Evolutionary conservation across 176 grass and related monocot genomes (phyloP).

Genomic region (Oryza punctata): DNA sequence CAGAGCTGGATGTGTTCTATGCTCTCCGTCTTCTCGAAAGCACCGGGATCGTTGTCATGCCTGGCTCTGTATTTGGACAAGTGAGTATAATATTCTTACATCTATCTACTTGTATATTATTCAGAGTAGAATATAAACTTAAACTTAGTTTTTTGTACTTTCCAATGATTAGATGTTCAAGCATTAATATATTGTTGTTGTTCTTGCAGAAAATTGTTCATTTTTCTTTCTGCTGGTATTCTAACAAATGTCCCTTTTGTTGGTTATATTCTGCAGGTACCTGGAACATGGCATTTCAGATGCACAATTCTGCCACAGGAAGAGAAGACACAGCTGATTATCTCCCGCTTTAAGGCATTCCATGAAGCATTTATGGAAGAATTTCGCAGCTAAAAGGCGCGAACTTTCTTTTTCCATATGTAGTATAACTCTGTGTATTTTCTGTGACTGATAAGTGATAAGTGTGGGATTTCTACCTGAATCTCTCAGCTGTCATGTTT

Average conservation of each 20-base stretch:
- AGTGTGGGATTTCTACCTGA: not conserved
- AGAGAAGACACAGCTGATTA: conserved; percentile 58
- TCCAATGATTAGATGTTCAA: conserved; percentile 4
- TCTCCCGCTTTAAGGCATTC: conserved; percentile 61
- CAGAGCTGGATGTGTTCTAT: conserved; percentile 71
- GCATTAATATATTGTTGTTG: not conserved
- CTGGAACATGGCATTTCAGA: conserved; percentile 85
- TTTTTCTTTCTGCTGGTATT: not conserved
- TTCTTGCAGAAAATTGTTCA: not conserved
- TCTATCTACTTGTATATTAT: not conserved
- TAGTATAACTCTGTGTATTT: not conserved
- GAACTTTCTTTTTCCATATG: not conserved
- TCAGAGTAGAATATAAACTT: not conserved
- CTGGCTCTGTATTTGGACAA: conserved; percentile 81
- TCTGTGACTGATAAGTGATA: conserved; percentile 8
- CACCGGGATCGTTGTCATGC: conserved; percentile 71
- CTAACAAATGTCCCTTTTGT: conserved; percentile 28
- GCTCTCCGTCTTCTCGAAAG: conserved; percentile 61
- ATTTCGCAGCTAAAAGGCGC: conserved; percentile 32
- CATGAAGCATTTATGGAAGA: conserved; percentile 76
- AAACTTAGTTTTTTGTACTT: not conserved
- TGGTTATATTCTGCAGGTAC: conserved; percentile 55
- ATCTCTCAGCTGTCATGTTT: not conserved
- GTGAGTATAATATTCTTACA: conserved; percentile 33
- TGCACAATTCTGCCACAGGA: conserved; percentile 74